phyloP scores from a whole-genome alignment of 2,329 filamentous ascomycete genomes.

The Chrysosporium queenslandicum region DNA sequence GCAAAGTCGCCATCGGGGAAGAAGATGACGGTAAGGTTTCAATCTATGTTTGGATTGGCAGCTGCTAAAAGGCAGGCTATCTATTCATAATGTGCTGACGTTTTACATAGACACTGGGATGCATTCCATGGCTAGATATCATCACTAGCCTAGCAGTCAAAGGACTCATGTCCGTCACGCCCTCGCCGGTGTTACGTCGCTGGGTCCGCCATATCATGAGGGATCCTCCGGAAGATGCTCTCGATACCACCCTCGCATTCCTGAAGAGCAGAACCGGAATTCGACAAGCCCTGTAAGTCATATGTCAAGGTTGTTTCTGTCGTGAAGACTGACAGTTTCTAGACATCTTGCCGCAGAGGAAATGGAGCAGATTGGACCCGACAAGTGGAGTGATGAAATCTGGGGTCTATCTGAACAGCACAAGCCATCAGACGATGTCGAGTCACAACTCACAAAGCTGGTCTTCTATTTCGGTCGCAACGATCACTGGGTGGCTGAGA shows the following conservation, averaged over 20 bases:
- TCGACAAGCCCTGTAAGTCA: slow-evolving; percentile 43
- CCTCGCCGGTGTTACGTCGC: slow-evolving; percentile 30
- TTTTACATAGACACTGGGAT: slow-evolving; percentile 23
- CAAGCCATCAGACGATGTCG: slow-evolving; percentile 11
- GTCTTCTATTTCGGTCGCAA: slow-evolving; percentile 51
- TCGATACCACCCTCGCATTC: slow-evolving; percentile 43
- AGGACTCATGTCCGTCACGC: slow-evolving; percentile 37
- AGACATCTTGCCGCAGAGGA: slow-evolving; percentile 50
- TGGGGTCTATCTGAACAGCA: slow-evolving; percentile 42
- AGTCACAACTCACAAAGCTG: slow-evolving; percentile 36
- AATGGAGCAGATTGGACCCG: slow-evolving; percentile 46
- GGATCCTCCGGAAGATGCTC: slow-evolving; percentile 32
- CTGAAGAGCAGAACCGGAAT: slow-evolving; percentile 42
- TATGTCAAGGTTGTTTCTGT: neutral
- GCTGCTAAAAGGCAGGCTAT: neutral
- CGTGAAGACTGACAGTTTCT: neutral
- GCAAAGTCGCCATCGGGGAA: slow-evolving; percentile 51
- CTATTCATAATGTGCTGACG: neutral
- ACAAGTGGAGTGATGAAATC: slow-evolving; percentile 50
- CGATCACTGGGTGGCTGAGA: slow-evolving; percentile 54
- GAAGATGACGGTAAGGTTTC: slow-evolving; percentile 38
- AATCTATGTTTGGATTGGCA: neutral
- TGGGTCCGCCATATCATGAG: slow-evolving; percentile 38
- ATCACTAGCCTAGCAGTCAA: slow-evolving; percentile 33
- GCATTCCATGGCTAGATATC: slow-evolving; percentile 31